phyloP scores from a whole-genome alignment of 768 basidiomycete genomes.

The Auricularia sp. region DNA sequence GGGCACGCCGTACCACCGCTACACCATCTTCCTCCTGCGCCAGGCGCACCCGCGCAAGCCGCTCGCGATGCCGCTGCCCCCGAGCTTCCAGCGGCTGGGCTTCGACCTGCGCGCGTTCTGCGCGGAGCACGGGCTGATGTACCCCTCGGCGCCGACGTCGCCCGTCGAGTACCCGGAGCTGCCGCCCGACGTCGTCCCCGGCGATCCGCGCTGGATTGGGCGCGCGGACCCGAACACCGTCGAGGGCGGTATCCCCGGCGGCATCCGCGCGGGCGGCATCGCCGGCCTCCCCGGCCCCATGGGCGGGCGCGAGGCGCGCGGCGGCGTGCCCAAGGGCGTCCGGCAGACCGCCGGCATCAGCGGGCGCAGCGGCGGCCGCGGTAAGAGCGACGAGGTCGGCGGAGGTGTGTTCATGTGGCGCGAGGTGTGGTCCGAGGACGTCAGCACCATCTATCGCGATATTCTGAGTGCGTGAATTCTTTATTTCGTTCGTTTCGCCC shows the following conservation, averaged over 20 bases:
- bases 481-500: background rate
- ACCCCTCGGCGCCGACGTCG: background rate
- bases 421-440: slow-evolving; percentile 59
- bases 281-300: background rate
- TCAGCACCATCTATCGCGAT: slow-evolving; percentile 55
- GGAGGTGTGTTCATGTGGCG: slow-evolving; percentile 82
- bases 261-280: background rate
- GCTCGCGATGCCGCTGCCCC: slow-evolving; percentile 6
- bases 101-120: slow-evolving; percentile 64
- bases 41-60: slow-evolving; percentile 11
- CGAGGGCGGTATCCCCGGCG: background rate
- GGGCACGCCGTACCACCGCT: slow-evolving; percentile 77
- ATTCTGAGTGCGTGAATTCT: slow-evolving; percentile 48
- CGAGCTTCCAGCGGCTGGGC: slow-evolving; percentile 34
- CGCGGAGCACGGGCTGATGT: slow-evolving; percentile 31
- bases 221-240: background rate
- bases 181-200: background rate
- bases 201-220: background rate
- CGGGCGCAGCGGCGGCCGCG: slow-evolving; percentile 8
- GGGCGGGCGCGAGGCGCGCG: slow-evolving; percentile 6
- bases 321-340: background rate
- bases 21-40: slow-evolving; percentile 38
- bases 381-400: slow-evolving; percentile 23
- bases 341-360: background rate
- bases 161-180: background rate